A percentile compares a stretch with the other conserved stretches of the same genome.
Evolutionary conservation across 1,284 basidiomycete genomes (phyloP).

Genomic region (Meira nashicola): DNA sequence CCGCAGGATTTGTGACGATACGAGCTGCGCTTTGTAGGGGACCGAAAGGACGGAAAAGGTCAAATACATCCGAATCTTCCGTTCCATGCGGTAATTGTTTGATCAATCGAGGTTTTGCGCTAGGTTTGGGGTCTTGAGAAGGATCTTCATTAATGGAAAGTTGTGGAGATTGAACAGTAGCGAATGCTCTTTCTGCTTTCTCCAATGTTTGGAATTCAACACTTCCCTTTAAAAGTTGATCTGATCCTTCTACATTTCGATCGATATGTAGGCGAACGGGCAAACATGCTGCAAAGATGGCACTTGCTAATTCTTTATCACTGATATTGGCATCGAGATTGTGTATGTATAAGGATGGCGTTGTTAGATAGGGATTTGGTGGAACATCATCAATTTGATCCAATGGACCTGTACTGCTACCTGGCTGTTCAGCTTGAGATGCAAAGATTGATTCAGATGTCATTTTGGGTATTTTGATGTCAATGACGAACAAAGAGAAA

Average conservation of each 20-base stretch:
- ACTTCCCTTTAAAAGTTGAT: slow-evolving; percentile 25
- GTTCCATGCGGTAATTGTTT: slow-evolving; percentile 36
- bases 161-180: slow-evolving; percentile 25
- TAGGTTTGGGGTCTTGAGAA: slow-evolving; percentile 20
- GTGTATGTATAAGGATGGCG: slow-evolving; percentile 33
- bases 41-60: slow-evolving; percentile 41
- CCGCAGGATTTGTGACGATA: slow-evolving; percentile 34
- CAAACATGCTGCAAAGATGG: slow-evolving; percentile 28
- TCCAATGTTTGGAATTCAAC: slow-evolving; percentile 43
- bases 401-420: neutral
- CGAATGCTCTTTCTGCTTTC: slow-evolving; percentile 43
- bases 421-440: neutral
- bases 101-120: slow-evolving; percentile 36
- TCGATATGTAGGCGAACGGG: slow-evolving; percentile 39
- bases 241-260: slow-evolving; percentile 19
- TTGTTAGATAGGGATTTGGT: slow-evolving; percentile 27
- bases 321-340: slow-evolving; percentile 27
- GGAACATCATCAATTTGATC: slow-evolving; percentile 14
- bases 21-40: slow-evolving; percentile 32
- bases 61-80: slow-evolving; percentile 35
- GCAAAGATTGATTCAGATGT: slow-evolving; percentile 9
- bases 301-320: slow-evolving; percentile 35
- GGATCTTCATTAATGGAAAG: slow-evolving; percentile 24
- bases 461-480: slow-evolving; percentile 3
- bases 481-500: neutral